These are phyloP conservation scores for Geranium incanum DNA, from an alignment of 441 rosid genomes.

Conservation along the genomic window DNA sequence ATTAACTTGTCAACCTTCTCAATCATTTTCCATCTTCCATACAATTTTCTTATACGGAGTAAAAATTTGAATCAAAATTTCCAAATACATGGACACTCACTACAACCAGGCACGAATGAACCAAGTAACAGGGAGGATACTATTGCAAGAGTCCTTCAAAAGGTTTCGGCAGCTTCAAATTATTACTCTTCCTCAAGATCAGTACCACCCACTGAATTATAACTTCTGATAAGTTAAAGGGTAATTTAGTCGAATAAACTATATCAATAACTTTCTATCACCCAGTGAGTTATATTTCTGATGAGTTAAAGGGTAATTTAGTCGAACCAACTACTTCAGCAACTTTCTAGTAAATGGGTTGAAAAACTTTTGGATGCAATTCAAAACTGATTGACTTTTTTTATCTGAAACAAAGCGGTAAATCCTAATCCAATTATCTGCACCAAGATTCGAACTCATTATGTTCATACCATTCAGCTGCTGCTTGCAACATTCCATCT, in stretches of 20 bases:
- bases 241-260: background rate
- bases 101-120: background rate
- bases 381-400: background rate
- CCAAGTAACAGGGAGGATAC: background rate
- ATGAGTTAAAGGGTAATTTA: no score
- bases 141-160: no score
- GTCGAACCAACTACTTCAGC: no score
- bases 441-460: background rate
- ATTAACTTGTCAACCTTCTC: background rate
- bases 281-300: no score
- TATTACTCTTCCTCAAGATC: background rate
- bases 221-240: background rate
- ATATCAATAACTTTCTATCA: background rate
- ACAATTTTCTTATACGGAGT: background rate
- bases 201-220: background rate
- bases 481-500: conserved; percentile 87
- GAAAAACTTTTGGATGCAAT: background rate
- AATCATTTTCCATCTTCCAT: background rate
- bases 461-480: conserved; percentile 71
- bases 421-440: no score
- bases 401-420: no score
- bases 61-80: background rate
- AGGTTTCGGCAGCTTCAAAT: background rate
- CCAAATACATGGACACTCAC: background rate
- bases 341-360: no score